These are phyloP conservation scores for Vitis cinerea DNA, from an alignment of 164 flowering plant species.

Conservation along the genomic window DNA sequence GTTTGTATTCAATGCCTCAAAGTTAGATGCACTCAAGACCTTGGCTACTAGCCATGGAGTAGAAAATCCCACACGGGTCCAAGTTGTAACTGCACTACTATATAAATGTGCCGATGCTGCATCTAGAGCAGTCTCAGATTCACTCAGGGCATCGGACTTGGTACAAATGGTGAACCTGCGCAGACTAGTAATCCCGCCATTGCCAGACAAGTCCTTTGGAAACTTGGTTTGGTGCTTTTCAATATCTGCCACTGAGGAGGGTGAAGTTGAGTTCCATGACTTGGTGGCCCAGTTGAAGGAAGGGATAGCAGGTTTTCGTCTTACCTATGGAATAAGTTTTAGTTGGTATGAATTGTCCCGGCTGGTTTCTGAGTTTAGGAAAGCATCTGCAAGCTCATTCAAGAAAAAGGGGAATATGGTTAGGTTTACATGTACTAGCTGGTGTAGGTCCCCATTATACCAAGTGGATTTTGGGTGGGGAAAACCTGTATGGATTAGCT, in stretches of 20 bases:
- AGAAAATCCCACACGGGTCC: constrained; percentile 21
- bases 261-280: background rate
- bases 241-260: background rate
- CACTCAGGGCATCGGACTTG: background rate
- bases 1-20: constrained; percentile 18
- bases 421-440: constrained; percentile 12
- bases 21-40: constrained; percentile 13
- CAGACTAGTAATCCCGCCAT: constrained; percentile 13
- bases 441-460: constrained; percentile 22
- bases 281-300: constrained; percentile 18
- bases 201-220: constrained; percentile 22
- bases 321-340: background rate
- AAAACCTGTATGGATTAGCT: constrained; percentile 22
- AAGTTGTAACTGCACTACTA: constrained; percentile 24
- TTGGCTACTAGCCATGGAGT: background rate
- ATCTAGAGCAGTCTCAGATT: background rate
- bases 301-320: background rate
- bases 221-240: background rate
- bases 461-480: constrained; percentile 39
- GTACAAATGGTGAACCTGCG: constrained; percentile 21
- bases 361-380: background rate
- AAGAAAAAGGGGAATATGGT: background rate
- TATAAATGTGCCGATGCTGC: constrained; percentile 18
- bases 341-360: background rate
- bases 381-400: background rate